These are phyloP conservation scores for Clitoria ternatea DNA, from an alignment of 306 rosid genomes.

Conservation along the genomic window DNA sequence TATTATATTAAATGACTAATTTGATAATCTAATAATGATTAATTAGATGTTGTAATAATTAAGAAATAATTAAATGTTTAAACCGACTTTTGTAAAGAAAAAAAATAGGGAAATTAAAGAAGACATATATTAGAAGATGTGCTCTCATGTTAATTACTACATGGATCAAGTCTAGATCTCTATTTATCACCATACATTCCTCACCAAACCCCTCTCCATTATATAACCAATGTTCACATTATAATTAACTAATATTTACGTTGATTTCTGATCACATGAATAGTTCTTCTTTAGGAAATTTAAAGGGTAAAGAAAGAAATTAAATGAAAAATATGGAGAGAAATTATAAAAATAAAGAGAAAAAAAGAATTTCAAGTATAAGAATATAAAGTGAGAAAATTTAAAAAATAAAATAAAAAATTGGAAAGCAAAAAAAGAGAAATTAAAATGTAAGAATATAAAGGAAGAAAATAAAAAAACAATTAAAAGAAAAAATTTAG, in stretches of 20 bases:
- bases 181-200: conserved; percentile 4
- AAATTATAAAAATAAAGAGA: no score
- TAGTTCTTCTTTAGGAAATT: no score
- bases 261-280: conserved; percentile 7
- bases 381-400: no score
- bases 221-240: not conserved
- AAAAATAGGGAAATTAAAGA: not conserved
- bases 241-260: conserved; percentile 2
- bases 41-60: not conserved
- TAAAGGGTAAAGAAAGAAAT: no score
- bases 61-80: not conserved
- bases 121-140: not conserved
- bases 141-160: not conserved
- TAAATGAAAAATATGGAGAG: no score
- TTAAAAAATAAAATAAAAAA: no score
- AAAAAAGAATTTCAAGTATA: no score
- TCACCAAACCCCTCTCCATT: conserved; percentile 30
- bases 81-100: not conserved
- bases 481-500: no score
- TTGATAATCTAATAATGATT: not conserved
- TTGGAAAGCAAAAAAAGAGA: no score
- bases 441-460: no score
- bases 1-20: not conserved
- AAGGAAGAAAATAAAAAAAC: no score
- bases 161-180: not conserved